A percentile compares a stretch with the other conserved stretches of the same genome.
These are phyloP conservation scores for Crithidia expoeki DNA, from an alignment of 208 protist genomes.

Conservation along the genomic window DNA sequence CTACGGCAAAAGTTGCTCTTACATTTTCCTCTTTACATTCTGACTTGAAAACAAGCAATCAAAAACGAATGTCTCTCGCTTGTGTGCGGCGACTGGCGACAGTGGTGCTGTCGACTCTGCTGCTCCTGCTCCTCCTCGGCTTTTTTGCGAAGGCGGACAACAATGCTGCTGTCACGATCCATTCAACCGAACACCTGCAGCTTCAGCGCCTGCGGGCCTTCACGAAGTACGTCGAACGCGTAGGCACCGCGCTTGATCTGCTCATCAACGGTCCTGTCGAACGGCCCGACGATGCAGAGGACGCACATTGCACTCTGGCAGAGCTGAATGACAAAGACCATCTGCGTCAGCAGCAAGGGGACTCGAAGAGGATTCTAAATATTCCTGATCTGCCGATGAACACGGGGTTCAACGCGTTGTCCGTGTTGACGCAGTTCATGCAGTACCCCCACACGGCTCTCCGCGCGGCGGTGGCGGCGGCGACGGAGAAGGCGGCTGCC, in stretches of 20 bases:
- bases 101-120: slow-evolving; percentile 4
- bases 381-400: not conserved
- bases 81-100: too few species aligned
- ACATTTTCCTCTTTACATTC: too few species aligned
- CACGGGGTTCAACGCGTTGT: not conserved
- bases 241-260: slow-evolving; percentile 24
- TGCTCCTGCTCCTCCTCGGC: slow-evolving; percentile 9
- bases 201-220: slow-evolving; percentile 18
- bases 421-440: slow-evolving; percentile 2
- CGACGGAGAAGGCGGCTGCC: not conserved
- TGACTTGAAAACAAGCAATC: not conserved
- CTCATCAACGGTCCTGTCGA: slow-evolving; percentile 3
- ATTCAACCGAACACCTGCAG: not conserved
- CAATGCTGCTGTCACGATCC: not conserved
- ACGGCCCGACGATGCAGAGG: not conserved
- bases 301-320: not conserved
- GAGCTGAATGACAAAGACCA: not conserved
- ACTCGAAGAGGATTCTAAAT: not conserved
- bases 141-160: too few species aligned
- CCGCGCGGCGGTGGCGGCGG: not conserved
- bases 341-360: not conserved
- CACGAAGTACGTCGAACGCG: slow-evolving; percentile 32
- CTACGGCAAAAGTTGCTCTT: too few species aligned
- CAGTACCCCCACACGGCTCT: slow-evolving; percentile 17
- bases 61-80: too few species aligned